A percentile compares a stretch with the other conserved stretches of the same genome.
phyloP scores from a whole-genome alignment of 257 asterid genomes.

The Ehretia macrophylla region DNA sequence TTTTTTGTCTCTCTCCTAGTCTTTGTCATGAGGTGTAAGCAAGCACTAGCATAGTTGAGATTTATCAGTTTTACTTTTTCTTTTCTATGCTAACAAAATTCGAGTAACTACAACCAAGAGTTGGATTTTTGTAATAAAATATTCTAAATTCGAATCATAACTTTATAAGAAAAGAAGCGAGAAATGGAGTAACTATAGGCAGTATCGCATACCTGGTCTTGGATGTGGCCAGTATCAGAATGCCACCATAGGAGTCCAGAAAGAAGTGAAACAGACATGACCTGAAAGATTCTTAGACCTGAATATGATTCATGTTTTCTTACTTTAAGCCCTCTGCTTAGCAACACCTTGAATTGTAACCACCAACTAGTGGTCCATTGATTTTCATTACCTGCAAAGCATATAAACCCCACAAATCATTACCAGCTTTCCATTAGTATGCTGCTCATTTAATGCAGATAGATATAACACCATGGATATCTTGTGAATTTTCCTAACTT shows the following conservation, averaged over 20 bases:
- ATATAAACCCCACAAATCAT: neutral
- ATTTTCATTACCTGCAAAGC: conserved; percentile 39
- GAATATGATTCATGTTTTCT: conserved; percentile 76
- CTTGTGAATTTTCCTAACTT: conserved; percentile 2
- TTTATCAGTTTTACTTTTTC: too few relatives aligned
- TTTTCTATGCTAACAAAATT: too few relatives aligned
- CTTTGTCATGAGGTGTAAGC: too few relatives aligned
- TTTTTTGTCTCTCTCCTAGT: too few relatives aligned
- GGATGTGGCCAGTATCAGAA: conserved; percentile 64
- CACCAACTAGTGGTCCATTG: conserved; percentile 85
- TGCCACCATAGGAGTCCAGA: conserved; percentile 96
- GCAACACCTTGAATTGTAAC: conserved; percentile 73
- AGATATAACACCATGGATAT: neutral
- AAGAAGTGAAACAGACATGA: conserved; percentile 67
- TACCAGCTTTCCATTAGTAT: neutral
- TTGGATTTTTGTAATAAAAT: too few relatives aligned
- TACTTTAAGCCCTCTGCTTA: conserved; percentile 74
- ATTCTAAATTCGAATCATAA: too few relatives aligned
- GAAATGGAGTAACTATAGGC: too few relatives aligned
- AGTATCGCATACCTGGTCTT: conserved; percentile 65
- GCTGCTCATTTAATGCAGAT: neutral
- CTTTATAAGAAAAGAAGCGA: too few relatives aligned
- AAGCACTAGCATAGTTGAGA: too few relatives aligned
- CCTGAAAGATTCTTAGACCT: conserved; percentile 62
- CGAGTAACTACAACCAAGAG: too few relatives aligned